Base-by-base conservation (phyloP, 2,329 filamentous ascomycete species). In the Pseudocercospora macadamiae region DNA sequence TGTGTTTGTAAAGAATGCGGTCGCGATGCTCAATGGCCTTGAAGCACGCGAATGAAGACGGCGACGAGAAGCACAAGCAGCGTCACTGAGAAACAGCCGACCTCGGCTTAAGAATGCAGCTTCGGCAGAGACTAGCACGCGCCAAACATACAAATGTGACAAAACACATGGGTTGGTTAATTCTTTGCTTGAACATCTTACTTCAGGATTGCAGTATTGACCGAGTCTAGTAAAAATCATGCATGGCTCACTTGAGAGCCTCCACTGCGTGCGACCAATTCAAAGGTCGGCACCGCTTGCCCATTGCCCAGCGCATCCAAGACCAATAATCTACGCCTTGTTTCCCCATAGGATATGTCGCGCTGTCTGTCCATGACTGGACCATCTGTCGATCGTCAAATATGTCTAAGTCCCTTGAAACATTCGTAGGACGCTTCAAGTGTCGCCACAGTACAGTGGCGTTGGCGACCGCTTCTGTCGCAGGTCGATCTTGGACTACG, bases 401-500 rank as follows among this genome's bases (percentile, higher is more conserved):
- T 18, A 36, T n/a, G 4, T 34, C 1, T 51, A 8, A 19, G 16
- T 51, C 25, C 21, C 18, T 34, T 19, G 25, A 42, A 25, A 26
- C 16, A 39, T n/a, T 32, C 21, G n/a, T n/a, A n/a, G n/a, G n/a
- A n/a, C n/a, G n/a, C n/a, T n/a, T n/a, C n/a, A n/a, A n/a, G n/a
- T n/a, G n/a, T n/a, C n/a, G 25, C 23, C 21, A 19, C 39, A 21
- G 21, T 39, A 8, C 36, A 30, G 44, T 45, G 32, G 36, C 51
- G 52, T 42, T 28, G 14, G 52, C 49, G 30, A 44, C 12, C 21
- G 26, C 26, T 21, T 26, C 28, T 28, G 28, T 30, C 14, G 21
- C 32, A 39, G 54, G 34, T 48, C 28, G 21, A 21, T 36, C 19
- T 34, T 23, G 26, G 54, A 21, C 48, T 60, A 60, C 28, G 61